Base-by-base conservation (phyloP, 108 stramenopile genomes). In the Epithemia pelagica region DNA sequence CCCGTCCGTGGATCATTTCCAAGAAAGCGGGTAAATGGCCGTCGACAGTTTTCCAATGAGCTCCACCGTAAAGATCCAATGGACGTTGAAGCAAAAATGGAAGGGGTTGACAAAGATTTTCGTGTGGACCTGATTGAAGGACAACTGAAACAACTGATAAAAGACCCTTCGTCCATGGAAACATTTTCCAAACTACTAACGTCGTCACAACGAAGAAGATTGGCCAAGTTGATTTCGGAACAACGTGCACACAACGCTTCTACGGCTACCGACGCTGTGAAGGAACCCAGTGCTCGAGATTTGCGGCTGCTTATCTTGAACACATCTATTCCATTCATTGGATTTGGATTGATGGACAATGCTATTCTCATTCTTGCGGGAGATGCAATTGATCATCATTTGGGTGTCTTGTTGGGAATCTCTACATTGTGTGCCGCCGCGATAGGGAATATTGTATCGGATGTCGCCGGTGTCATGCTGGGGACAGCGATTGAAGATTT, bases 261-360 rank as follows among this genome's bases (percentile, higher is more conserved):
- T 27, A 19, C 56, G 8, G 21, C 56, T 8, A 58, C 56, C 7
- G 26, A 7, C 21, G 22, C 21, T 7, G 56, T 58, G 25, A 21
- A 58, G 56, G 91, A 92, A 70, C 91, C 91, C 15, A 79, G 85
- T 37, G 26, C 24, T 19, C 24, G 65, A 37, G 66, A 88, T 18
- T 70, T 93, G 52, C 59, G 70, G n/a, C 52, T 78, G 28, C 75
- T 90, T 2, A 84, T 84, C n/a, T 54, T 93, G 8, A 74, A 72
- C 51, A 80, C 80, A 55, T 72, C 77, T 54, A 82, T 90, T 53
- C 92, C 95, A 1, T 96, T 96, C 64, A 67, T 96, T 23, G 95
- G 92, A 8, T 98, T 98, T 74, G 97, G 97, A 18, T 83, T 99
- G 27, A 95, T 96, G 91, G 98, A 99, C 75, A 99, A 97, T 70